Percentiles rank a stretch among this genome's conserved stretches.
Evolutionary conservation across 768 basidiomycete species (phyloP).

Genomic region (Agaricus sinodeliciosus): DNA sequence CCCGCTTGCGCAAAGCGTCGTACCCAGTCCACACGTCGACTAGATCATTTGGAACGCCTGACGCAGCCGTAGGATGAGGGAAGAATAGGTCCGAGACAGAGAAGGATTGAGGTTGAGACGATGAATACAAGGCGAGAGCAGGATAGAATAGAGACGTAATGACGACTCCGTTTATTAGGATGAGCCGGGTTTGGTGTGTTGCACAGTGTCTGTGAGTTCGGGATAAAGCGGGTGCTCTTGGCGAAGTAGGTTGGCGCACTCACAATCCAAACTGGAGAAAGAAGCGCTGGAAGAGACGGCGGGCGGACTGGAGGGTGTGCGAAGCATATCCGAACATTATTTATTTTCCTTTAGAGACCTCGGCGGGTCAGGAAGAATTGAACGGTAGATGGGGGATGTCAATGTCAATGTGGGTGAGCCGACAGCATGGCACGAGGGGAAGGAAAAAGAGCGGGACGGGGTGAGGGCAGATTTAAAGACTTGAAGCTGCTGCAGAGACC

Average conservation of each 20-base stretch:
- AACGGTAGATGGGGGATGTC: constrained; percentile 10
- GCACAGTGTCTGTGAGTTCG: constrained; percentile 64
- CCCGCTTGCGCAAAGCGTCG: constrained; percentile 53
- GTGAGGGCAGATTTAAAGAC: too few species aligned
- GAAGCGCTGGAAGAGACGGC: constrained; percentile 39
- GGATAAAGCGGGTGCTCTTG: constrained; percentile 7
- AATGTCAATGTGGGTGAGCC: neutral
- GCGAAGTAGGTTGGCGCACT: constrained; percentile 23
- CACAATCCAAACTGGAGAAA: constrained; percentile 79
- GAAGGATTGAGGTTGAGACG: constrained; percentile 59
- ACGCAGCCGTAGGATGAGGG: constrained; percentile 43
- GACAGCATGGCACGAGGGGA: constrained; percentile 4
- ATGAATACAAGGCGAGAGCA: constrained; percentile 79
- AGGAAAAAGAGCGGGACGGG: neutral
- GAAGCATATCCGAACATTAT: constrained; percentile 17
- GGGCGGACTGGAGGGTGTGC: constrained; percentile 29
- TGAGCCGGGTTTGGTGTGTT: constrained; percentile 84
- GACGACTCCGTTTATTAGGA: constrained; percentile 81
- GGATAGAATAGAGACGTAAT: constrained; percentile 89
- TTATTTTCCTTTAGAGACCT: neutral
- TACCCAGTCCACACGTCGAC: constrained; percentile 68
- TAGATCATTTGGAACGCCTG: constrained; percentile 55
- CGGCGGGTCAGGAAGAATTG: neutral
- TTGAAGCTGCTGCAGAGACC: too few species aligned
- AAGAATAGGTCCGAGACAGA: constrained; percentile 62